Percentiles rank a stretch among this genome's conserved stretches.
These are phyloP conservation scores for Diaporthe vaccinii DNA, from an alignment of 2,329 filamentous ascomycete genomes.

Conservation along the genomic window DNA sequence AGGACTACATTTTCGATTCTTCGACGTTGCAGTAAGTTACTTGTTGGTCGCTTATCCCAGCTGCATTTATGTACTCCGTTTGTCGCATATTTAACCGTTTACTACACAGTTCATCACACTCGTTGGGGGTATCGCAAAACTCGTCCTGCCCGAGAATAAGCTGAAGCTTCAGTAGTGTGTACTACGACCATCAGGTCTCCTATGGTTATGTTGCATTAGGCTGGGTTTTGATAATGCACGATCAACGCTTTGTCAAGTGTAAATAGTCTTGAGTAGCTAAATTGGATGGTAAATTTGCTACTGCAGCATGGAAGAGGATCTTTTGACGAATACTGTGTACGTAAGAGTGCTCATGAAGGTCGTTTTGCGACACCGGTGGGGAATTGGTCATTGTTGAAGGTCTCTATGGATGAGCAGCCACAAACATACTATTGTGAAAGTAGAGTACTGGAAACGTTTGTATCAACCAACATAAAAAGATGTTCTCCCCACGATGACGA, in stretches of 20 bases:
- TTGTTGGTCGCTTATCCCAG: neutral
- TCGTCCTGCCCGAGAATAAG: conserved; percentile 5
- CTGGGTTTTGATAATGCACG: neutral
- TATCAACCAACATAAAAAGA: neutral
- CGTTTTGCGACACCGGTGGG: too few species aligned
- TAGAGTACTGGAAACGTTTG: neutral
- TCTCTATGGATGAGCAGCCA: neutral
- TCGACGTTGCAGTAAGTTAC: conserved; percentile 30
- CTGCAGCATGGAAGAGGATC: neutral
- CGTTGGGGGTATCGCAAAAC: conserved; percentile 16
- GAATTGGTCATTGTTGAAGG: neutral
- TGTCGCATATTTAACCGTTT: neutral
- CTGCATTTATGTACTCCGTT: neutral
- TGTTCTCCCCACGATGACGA: neutral
- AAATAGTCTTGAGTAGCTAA: neutral
- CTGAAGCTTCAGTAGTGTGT: conserved; percentile 7
- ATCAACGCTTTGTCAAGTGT: neutral
- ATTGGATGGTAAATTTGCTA: neutral
- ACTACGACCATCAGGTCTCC: neutral
- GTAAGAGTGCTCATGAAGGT: neutral
- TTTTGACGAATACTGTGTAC: neutral
- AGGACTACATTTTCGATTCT: conserved; percentile 16
- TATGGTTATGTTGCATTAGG: neutral
- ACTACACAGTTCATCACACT: conserved; percentile 28
- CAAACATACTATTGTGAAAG: neutral